These are phyloP conservation scores for Fusarium compactum DNA, from an alignment of 2,329 filamentous ascomycete genomes.

Conservation along the genomic window DNA sequence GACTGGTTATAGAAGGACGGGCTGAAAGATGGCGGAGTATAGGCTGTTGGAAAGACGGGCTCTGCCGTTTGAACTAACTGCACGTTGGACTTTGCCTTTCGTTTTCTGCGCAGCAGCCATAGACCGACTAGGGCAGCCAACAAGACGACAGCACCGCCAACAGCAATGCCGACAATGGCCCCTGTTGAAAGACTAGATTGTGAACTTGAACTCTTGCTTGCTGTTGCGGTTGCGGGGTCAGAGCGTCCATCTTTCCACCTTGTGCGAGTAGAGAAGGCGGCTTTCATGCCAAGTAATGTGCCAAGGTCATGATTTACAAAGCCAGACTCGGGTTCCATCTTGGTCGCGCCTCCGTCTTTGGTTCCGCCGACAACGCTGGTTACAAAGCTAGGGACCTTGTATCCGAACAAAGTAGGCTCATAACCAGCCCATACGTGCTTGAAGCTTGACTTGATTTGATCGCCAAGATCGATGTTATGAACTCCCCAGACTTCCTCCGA, in stretches of 20 bases:
- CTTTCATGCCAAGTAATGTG: slow-evolving; percentile 2
- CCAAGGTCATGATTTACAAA: neutral
- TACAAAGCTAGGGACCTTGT: neutral
- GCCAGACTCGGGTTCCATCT: neutral
- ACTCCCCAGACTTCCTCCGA: slow-evolving; percentile 3
- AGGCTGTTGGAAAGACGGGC: neutral
- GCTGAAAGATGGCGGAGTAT: neutral
- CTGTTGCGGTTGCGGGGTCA: neutral
- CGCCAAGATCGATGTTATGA: neutral
- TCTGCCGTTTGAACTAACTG: neutral
- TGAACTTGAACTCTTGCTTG: neutral
- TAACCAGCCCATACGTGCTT: slow-evolving; percentile 11
- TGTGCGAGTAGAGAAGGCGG: neutral
- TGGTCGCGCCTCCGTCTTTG: neutral
- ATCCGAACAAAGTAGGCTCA: neutral
- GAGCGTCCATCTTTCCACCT: neutral
- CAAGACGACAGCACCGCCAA: neutral
- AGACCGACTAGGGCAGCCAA: neutral
- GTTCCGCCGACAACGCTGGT: neutral
- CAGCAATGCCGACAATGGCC: neutral
- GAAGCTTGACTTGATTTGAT: slow-evolving; percentile 1
- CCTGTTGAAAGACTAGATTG: neutral
- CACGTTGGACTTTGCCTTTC: neutral
- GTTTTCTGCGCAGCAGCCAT: neutral
- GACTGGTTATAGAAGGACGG: neutral